phyloP scores from a whole-genome alignment of 1,284 basidiomycete species.

The Sporisorium iseilematis-ciliati region DNA sequence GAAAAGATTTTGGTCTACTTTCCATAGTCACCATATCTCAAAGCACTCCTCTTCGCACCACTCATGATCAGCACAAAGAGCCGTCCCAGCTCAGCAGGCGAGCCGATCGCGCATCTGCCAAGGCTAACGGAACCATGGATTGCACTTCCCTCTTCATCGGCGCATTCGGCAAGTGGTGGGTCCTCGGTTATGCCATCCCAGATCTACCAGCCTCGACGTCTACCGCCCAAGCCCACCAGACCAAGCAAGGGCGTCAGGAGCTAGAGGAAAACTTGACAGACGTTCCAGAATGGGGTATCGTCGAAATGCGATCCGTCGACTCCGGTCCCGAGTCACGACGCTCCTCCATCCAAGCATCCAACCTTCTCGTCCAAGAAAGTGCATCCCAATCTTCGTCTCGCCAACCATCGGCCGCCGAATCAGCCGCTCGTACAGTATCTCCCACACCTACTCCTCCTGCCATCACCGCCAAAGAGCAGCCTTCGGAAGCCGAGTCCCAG shows the following conservation, averaged over 20 bases:
- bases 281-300: conserved; percentile 74
- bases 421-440: conserved; percentile 5
- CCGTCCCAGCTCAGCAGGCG: not conserved
- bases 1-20: conserved; percentile 85
- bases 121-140: conserved; percentile 40
- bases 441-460: conserved; percentile 1
- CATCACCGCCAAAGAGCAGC: not conserved
- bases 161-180: conserved; percentile 88
- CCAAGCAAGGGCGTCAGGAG: conserved; percentile 62
- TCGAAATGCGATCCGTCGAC: conserved; percentile 72
- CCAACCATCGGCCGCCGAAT: conserved; percentile 1
- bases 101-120: conserved; percentile 31
- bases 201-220: conserved; percentile 71
- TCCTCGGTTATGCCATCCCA: conserved; percentile 74
- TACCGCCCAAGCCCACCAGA: conserved; percentile 75
- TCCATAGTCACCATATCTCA: conserved; percentile 79
- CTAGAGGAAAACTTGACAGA: conserved; percentile 79
- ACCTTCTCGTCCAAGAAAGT: conserved; percentile 8
- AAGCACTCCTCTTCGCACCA: conserved; percentile 34
- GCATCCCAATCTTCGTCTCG: conserved; percentile 9
- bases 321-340: conserved; percentile 35
- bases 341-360: conserved; percentile 23
- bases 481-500: conserved; percentile 13
- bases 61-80: conserved; percentile 10
- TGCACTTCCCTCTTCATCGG: conserved; percentile 85